Evolutionary conservation across 139 green algal species (phyloP).

Genomic region (Chlamydomonas asymmetrica): DNA sequence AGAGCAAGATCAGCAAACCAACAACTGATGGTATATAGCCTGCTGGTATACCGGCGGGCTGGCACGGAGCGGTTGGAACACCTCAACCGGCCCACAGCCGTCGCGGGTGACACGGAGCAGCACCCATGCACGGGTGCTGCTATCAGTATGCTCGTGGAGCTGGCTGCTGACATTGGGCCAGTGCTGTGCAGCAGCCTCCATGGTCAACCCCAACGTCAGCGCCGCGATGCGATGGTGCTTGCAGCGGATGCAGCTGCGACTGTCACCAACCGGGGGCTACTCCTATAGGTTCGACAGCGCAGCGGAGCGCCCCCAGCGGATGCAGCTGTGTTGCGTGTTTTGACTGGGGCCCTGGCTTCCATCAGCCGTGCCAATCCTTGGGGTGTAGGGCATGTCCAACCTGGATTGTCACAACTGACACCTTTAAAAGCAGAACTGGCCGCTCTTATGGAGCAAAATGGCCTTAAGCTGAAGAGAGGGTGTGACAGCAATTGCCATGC

Average conservation of each 20-base stretch:
- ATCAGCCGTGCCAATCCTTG: neutral
- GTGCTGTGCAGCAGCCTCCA: neutral
- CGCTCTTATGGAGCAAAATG: neutral
- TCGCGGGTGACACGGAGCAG: neutral
- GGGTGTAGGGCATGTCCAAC: neutral
- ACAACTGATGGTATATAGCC: too few species aligned
- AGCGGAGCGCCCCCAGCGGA: neutral
- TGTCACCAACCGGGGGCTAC: neutral
- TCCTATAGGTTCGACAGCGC: neutral
- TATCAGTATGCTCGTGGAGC: neutral
- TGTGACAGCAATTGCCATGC: constrained; percentile 22
- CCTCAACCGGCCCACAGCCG: too few species aligned
- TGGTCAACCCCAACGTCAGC: neutral
- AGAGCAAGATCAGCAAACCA: too few species aligned
- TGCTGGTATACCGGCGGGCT: too few species aligned
- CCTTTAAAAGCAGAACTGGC: constrained; percentile 40
- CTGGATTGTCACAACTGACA: neutral
- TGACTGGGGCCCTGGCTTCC: neutral
- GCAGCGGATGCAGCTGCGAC: neutral
- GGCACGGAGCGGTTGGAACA: neutral
- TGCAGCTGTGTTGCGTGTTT: neutral
- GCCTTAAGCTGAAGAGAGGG: constrained; percentile 44
- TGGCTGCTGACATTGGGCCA: neutral
- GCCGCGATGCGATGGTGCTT: neutral
- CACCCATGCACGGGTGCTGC: neutral